phyloP scores from a whole-genome alignment of 1,284 basidiomycete genomes.

The Austroboletus niveus region DNA sequence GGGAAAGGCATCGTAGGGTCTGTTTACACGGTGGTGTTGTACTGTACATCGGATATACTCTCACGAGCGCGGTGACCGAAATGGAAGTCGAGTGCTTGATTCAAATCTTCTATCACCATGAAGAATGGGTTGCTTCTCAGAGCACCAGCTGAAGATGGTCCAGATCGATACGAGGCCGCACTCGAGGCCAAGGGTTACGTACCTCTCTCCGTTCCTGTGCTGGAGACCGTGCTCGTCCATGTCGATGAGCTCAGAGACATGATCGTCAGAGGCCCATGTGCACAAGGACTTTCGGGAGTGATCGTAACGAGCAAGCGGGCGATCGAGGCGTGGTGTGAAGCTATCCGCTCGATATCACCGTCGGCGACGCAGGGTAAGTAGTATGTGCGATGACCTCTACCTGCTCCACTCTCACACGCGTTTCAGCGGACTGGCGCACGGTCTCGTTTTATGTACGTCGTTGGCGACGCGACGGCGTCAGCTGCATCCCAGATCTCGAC shows the following conservation, averaged over 20 bases:
- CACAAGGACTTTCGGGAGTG: constrained; percentile 48
- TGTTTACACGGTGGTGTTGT: too few relatives aligned
- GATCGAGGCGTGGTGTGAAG: constrained; percentile 62
- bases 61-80: too few relatives aligned
- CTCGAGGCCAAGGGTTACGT: constrained; percentile 46
- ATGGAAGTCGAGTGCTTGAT: too few relatives aligned
- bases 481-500: too few relatives aligned
- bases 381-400: constrained; percentile 8
- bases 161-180: constrained; percentile 52
- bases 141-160: constrained; percentile 41
- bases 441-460: constrained; percentile 47
- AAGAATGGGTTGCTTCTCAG: constrained; percentile 55
- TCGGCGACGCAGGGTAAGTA: constrained; percentile 10
- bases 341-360: constrained; percentile 23
- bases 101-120: too few relatives aligned
- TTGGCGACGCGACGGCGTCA: too few relatives aligned
- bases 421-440: constrained; percentile 43
- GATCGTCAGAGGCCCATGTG: constrained; percentile 39
- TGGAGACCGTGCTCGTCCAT: constrained; percentile 60
- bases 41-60: too few relatives aligned
- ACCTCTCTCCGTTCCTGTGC: constrained; percentile 58
- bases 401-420: neutral
- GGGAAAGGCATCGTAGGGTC: constrained; percentile 10
- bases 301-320: constrained; percentile 73
- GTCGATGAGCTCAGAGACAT: constrained; percentile 42